Evolutionary conservation across 257 asterid genomes (phyloP), one percentile per base, ranked within the genome.

Genomic region (Buddleja alternifolia): DNA sequence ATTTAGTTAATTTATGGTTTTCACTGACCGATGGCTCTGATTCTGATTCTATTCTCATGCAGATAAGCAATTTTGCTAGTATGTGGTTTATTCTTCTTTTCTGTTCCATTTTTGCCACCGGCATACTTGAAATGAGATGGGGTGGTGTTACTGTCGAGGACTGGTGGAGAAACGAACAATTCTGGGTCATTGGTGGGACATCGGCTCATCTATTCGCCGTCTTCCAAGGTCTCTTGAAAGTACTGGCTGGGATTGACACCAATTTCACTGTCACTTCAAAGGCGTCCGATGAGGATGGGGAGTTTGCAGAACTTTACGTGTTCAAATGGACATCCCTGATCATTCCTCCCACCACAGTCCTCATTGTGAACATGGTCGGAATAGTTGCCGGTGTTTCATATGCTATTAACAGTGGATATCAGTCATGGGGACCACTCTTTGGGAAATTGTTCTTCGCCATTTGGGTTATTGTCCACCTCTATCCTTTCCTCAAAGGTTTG

Each of bases 161-260:
- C 59, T 92, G 96, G 98, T 92, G 97, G 98, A 88, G 97, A 67
- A 92, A 92, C 55, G 98, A 92, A 70, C 98, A 92, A 67, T 92
- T 92, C 58, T 92, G 98, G 98, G 96, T 92, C 75, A 92, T 90
- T 14, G 96, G 97, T 62, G 98, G 98, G 16, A 90, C 97, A n/a
- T 90, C 97, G 0, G 95, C 98, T 17, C 97, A 92, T 75, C 87
- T 92, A 10, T 86, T 90, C n/a, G 97, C 96, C 0, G 97, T 92
- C 21, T 88, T 92, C 88, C 98, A 92, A 74, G 98, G 98, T 67
- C 95, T 92, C 20, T 14, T 92, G 60, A 90, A 92, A 79, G 97
- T 92, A 16, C 85, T 92, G 1, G 96, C 95, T 3, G 98, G 98
- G 2, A 92, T 92, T 3, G 98, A 92, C 68, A 92, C 97, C 58